A percentile compares a stretch with the other conserved stretches of the same genome.
phyloP scores from a whole-genome alignment of 441 rosid species.

The Adansonia gregorii region DNA sequence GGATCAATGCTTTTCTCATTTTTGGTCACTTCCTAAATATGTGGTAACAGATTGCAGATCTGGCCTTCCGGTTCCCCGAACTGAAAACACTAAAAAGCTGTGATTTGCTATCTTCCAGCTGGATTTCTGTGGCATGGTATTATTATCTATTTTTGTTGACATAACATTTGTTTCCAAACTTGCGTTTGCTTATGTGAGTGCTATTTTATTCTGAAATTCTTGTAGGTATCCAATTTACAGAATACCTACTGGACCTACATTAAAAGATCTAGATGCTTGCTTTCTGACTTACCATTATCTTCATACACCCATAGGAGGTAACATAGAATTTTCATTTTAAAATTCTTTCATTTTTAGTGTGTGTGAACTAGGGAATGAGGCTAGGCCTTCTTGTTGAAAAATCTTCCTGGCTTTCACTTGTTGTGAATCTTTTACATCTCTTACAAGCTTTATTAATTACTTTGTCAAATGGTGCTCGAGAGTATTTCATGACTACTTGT shows the following conservation, averaged over 20 bases:
- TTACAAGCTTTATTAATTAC: neutral
- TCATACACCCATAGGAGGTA: conserved; percentile 61
- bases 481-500: neutral
- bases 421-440: neutral
- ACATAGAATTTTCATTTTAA: neutral
- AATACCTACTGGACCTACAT: conserved; percentile 81
- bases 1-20: neutral
- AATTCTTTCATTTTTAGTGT: neutral
- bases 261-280: conserved; percentile 82
- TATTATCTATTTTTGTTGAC: conserved; percentile 3
- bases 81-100: conserved; percentile 72
- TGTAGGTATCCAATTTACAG: conserved; percentile 88
- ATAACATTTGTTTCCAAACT: conserved; percentile 7
- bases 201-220: conserved; percentile 20
- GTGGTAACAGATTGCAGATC: conserved; percentile 60
- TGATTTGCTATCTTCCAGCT: conserved; percentile 65
- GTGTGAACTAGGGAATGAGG: conserved; percentile 14
- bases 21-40: conserved; percentile 24
- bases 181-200: conserved; percentile 27
- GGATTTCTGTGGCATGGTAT: conserved; percentile 92
- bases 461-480: conserved; percentile 1
- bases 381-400: conserved; percentile 1
- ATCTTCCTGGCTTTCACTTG: conserved; percentile 2
- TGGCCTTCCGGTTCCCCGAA: conserved; percentile 58
- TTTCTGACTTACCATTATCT: conserved; percentile 79